phyloP scores from a whole-genome alignment of 345 rosid genomes.

The Psidium friedrichsthalianum region DNA sequence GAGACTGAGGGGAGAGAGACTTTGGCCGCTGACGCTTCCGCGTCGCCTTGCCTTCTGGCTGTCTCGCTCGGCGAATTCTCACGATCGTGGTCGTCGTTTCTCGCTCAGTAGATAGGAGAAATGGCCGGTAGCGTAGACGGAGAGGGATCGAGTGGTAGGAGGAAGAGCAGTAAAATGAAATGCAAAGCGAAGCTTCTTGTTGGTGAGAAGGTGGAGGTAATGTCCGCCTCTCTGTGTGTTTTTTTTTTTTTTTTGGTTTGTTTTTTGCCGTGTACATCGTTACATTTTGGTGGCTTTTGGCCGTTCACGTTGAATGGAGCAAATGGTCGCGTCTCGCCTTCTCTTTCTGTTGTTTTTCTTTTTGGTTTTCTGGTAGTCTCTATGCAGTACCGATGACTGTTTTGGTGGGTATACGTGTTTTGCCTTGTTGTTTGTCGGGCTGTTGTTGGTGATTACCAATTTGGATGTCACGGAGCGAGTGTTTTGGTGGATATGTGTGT shows the following conservation, averaged over 20 bases:
- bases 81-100: background rate
- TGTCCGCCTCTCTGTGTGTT: background rate
- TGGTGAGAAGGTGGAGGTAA: slow-evolving; percentile 6
- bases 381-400: background rate
- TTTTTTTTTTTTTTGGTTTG: background rate
- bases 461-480: background rate
- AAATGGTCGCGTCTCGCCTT: background rate
- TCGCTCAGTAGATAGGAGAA: background rate
- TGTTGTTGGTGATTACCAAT: background rate
- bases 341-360: background rate
- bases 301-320: background rate
- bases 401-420: too few relatives aligned
- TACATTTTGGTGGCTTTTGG: background rate
- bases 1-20: background rate
- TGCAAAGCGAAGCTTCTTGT: background rate
- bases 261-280: background rate
- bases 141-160: background rate
- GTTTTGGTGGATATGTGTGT: background rate
- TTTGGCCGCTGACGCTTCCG: background rate
- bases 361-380: background rate
- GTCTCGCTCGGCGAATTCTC: background rate
- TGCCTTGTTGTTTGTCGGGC: background rate
- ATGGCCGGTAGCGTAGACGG: background rate
- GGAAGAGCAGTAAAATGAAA: background rate
- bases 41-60: background rate